phyloP scores from a whole-genome alignment of 768 basidiomycete genomes.

The Filobasidium wieringae region DNA sequence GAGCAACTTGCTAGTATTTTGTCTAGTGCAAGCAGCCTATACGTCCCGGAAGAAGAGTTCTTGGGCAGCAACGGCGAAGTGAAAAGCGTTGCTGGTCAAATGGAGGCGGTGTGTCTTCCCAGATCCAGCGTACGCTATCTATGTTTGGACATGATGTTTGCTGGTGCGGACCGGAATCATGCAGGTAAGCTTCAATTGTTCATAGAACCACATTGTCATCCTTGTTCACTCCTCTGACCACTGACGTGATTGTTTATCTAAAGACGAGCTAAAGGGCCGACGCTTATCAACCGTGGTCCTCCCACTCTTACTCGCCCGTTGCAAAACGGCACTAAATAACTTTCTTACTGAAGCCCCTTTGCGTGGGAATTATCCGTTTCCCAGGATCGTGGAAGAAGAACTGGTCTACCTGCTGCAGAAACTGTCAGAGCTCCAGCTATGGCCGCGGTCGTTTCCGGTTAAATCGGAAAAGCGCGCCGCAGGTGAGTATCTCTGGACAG shows the following conservation, averaged over 20 bases:
- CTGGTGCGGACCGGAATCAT: constrained; percentile 32
- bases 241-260: too few species aligned
- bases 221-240: too few species aligned
- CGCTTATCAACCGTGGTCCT: constrained; percentile 60
- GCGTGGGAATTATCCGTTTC: constrained; percentile 78
- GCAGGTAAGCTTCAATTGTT: too few species aligned
- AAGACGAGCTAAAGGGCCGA: too few species aligned
- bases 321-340: constrained; percentile 52
- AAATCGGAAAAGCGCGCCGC: constrained; percentile 48
- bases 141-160: constrained; percentile 77
- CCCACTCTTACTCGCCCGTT: constrained; percentile 64
- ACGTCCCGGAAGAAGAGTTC: background rate
- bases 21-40: background rate
- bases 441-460: constrained; percentile 47
- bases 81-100: constrained; percentile 11
- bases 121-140: constrained; percentile 83
- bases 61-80: background rate
- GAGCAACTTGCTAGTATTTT: constrained; percentile 12
- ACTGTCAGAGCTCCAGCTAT: constrained; percentile 55
- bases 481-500: background rate
- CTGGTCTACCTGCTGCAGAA: constrained; percentile 70
- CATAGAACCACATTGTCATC: too few species aligned
- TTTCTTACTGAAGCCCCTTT: constrained; percentile 76
- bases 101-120: constrained; percentile 48
- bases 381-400: constrained; percentile 82